These are phyloP conservation scores for Scutellaria barbata DNA, from an alignment of 257 asterid species.

Conservation along the genomic window DNA sequence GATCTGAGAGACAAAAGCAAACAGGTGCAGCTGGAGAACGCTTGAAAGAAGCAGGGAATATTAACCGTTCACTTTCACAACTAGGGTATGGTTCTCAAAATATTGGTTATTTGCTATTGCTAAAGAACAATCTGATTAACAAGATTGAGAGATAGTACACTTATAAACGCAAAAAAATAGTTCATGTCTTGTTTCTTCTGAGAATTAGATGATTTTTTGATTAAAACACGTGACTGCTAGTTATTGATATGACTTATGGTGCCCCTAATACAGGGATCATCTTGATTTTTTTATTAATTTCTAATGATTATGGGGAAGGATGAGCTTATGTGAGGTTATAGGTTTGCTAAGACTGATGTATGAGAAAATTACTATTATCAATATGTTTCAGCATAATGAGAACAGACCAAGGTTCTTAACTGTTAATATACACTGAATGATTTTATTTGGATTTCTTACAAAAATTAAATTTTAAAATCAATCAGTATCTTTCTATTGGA, in stretches of 20 bases:
- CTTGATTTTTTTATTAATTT: neutral
- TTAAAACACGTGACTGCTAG: slow-evolving; percentile 14
- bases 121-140: slow-evolving; percentile 8
- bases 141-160: neutral
- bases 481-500: too few relatives aligned
- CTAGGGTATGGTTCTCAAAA: slow-evolving; percentile 68
- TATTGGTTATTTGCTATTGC: slow-evolving; percentile 5
- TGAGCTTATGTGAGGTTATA: neutral
- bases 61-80: slow-evolving; percentile 96
- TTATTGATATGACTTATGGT: slow-evolving; percentile 5
- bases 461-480: too few relatives aligned
- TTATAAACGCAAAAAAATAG: slow-evolving; percentile 15
- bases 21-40: slow-evolving; percentile 99
- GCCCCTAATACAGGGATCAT: slow-evolving; percentile 15
- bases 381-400: neutral
- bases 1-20: slow-evolving; percentile 97
- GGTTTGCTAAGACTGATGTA: slow-evolving; percentile 6
- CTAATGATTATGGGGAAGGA: neutral
- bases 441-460: too few relatives aligned
- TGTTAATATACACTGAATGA: too few relatives aligned
- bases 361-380: slow-evolving; percentile 17
- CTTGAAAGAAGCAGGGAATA: slow-evolving; percentile 98
- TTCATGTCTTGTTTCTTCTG: slow-evolving; percentile 8
- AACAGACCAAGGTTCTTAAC: too few relatives aligned
- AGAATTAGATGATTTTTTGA: slow-evolving; percentile 7